phyloP scores from a whole-genome alignment of 305 asterid species.

The Salvia sclarea region DNA sequence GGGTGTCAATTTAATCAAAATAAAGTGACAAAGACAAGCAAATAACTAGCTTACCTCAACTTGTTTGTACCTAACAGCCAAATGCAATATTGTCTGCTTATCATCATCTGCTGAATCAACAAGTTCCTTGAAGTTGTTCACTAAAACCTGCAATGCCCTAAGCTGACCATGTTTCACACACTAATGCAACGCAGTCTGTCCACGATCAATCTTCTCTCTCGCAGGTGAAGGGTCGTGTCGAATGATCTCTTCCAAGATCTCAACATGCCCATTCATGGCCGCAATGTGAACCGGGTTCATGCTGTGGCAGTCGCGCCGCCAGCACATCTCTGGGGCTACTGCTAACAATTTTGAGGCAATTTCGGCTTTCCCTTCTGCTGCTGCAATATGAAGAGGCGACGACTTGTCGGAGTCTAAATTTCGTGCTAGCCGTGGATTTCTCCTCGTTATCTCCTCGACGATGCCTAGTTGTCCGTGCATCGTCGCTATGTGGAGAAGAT shows the following conservation, averaged over 20 bases:
- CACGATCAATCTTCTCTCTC: background rate
- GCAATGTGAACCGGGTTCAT: constrained; percentile 7
- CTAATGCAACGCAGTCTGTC: background rate
- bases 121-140: background rate
- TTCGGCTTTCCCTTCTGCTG: background rate
- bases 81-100: background rate
- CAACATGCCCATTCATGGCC: too few species aligned
- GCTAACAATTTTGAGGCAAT: background rate
- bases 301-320: background rate
- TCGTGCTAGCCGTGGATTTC: background rate
- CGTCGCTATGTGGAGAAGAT: too few species aligned
- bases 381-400: background rate
- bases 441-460: background rate
- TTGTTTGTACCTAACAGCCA: background rate
- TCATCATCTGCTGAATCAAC: background rate
- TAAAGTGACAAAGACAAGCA: too few species aligned
- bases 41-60: background rate
- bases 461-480: too few species aligned
- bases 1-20: too few species aligned
- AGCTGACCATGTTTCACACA: background rate
- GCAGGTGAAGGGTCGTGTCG: background rate
- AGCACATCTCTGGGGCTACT: background rate
- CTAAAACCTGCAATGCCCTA: background rate
- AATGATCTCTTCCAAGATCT: background rate
- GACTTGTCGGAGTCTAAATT: background rate